phyloP scores from a whole-genome alignment of 176 grass and related monocot genomes.

The Aechmea fasciata region DNA sequence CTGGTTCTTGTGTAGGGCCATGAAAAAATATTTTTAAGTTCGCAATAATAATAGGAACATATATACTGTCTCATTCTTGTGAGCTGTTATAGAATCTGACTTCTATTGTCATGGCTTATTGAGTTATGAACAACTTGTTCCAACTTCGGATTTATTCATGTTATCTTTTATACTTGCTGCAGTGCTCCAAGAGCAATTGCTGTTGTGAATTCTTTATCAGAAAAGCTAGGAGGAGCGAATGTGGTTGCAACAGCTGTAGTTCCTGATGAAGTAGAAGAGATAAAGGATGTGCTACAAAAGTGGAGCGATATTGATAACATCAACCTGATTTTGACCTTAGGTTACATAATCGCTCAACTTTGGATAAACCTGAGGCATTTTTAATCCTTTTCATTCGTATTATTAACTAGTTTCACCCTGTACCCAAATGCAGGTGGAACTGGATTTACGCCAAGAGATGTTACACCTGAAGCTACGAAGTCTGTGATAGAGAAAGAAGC shows the following conservation, averaged over 20 bases:
- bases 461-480: slow-evolving; percentile 89
- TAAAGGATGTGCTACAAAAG: slow-evolving; percentile 45
- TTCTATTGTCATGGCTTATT: background rate
- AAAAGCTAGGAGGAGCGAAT: slow-evolving; percentile 60
- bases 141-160: background rate
- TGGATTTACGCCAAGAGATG: slow-evolving; percentile 86
- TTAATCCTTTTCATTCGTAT: background rate
- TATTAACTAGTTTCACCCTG: background rate
- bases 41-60: background rate
- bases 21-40: no score
- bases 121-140: background rate
- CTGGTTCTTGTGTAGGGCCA: no score
- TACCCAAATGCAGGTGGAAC: slow-evolving; percentile 55
- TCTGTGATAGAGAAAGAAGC: slow-evolving; percentile 76
- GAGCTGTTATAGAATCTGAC: background rate
- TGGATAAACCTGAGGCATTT: background rate
- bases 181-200: slow-evolving; percentile 85
- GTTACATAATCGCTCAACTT: slow-evolving; percentile 26
- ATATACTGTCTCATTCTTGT: background rate
- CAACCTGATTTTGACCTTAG: slow-evolving; percentile 88
- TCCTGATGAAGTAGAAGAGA: slow-evolving; percentile 84
- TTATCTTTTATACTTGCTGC: slow-evolving; percentile 5
- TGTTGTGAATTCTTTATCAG: slow-evolving; percentile 76
- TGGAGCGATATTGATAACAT: slow-evolving; percentile 66
- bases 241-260: slow-evolving; percentile 78